Percentiles rank a stretch among this genome's conserved stretches.
Conservation (phyloP, 1,284 basidiomycete genomes). For the Phylloboletellus chloephorus region DNA sequence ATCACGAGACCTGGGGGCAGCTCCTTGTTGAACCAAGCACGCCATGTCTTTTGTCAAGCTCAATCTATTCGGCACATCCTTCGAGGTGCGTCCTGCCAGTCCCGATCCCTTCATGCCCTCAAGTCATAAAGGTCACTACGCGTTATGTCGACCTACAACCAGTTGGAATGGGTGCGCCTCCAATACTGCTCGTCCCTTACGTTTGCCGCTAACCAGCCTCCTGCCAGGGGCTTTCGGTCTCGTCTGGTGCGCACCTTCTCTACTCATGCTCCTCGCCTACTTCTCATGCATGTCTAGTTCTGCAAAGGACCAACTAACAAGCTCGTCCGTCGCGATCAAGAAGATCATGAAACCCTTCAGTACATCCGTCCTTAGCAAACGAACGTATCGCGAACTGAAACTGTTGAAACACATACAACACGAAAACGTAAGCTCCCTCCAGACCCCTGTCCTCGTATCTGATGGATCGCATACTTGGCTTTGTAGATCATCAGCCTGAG, state of each 20-base stretch:
- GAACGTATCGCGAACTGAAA: conserved; percentile 98
- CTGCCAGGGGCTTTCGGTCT: conserved; percentile 81
- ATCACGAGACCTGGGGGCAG: conserved; percentile 24
- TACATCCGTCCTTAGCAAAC: conserved; percentile 95
- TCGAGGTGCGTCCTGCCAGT: conserved; percentile 56
- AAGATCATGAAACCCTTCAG: conserved; percentile 99
- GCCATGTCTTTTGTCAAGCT: conserved; percentile 93
- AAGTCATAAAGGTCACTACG: conserved; percentile 74
- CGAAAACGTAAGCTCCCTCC: conserved; percentile 72
- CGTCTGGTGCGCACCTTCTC: conserved; percentile 65
- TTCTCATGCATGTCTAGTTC: conserved; percentile 52
- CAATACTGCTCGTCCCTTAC: conserved; percentile 21
- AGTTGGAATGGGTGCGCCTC: conserved; percentile 91
- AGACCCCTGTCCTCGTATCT: conserved; percentile 1
- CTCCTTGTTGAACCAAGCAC: conserved; percentile 7
- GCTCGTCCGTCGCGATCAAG: conserved; percentile 94
- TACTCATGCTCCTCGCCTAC: background rate
- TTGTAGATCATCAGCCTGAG: conserved; percentile 93
- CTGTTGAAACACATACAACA: conserved; percentile 98
- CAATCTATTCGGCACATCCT: conserved; percentile 95
- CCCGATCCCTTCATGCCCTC: conserved; percentile 15
- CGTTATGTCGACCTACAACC: conserved; percentile 99
- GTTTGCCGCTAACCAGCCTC: conserved; percentile 15
- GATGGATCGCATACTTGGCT: conserved; percentile 7
- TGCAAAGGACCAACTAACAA: conserved; percentile 95